Conservation (phyloP, 1,284 basidiomycete genomes). For the Thelephora terrestris region DNA sequence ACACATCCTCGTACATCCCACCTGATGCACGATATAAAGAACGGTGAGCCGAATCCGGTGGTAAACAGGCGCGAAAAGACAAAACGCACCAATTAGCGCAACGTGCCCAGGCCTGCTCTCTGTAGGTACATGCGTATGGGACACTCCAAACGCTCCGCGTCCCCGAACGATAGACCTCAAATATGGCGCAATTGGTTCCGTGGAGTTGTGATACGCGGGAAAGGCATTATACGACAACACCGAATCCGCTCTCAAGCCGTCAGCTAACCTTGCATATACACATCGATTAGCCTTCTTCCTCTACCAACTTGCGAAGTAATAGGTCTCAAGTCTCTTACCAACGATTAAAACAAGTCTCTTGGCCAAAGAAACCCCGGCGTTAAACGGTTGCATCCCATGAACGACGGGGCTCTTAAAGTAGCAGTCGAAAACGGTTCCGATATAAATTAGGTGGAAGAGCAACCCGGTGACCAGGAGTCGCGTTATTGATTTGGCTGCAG, state of each 20-base stretch:
- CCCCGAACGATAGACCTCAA: conserved; percentile 56
- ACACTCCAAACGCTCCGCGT: conserved; percentile 74
- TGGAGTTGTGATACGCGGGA: conserved; percentile 36
- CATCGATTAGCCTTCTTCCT: conserved; percentile 1
- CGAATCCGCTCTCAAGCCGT: conserved; percentile 78
- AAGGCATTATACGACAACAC: conserved; percentile 62
- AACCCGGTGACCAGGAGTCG: conserved; percentile 54
- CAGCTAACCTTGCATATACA: conserved; percentile 35
- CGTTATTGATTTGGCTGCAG: conserved; percentile 5
- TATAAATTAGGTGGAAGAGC: conserved; percentile 65
- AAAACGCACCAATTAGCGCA: conserved; percentile 65
- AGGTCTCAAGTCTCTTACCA: conserved; percentile 32
- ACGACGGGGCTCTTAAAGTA: conserved; percentile 81
- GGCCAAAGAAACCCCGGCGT: conserved; percentile 37
- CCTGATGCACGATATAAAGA: conserved; percentile 26
- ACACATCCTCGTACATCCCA: conserved; percentile 91
- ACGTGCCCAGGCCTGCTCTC: conserved; percentile 87
- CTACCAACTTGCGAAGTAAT: neutral
- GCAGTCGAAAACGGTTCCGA: conserved; percentile 78
- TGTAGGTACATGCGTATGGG: conserved; percentile 83
- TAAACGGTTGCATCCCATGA: conserved; percentile 57
- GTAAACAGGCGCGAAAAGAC: neutral
- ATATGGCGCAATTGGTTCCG: conserved; percentile 68
- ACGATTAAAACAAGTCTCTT: conserved; percentile 76
- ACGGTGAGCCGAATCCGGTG: neutral